Percentiles rank a stretch among this genome's conserved stretches.
phyloP scores from a whole-genome alignment of 805 yeast genomes.

The Candida xiaguanensis region DNA sequence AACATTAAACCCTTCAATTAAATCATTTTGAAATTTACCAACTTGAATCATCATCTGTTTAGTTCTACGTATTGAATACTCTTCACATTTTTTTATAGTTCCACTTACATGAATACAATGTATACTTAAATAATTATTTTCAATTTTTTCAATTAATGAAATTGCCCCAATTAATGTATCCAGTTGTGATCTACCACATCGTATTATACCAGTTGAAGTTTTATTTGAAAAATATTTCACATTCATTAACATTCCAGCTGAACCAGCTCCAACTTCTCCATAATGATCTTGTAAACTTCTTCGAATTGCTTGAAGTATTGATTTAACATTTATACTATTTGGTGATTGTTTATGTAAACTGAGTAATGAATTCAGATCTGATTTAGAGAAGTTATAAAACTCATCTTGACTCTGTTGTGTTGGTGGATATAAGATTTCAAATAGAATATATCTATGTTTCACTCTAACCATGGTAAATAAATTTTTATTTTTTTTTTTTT shows the following conservation, averaged over 20 bases:
- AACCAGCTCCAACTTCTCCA: conserved; percentile 78
- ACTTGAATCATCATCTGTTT: conserved; percentile 30
- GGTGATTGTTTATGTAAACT: conserved; percentile 52
- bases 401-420: conserved; percentile 13
- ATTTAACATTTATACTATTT: conserved; percentile 41
- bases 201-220: conserved; percentile 80
- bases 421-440: conserved; percentile 79
- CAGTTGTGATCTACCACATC: conserved; percentile 66
- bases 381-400: conserved; percentile 18
- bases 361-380: conserved; percentile 38
- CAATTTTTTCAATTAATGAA: conserved; percentile 49
- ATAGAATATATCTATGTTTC: conserved; percentile 78
- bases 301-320: conserved; percentile 52
- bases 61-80: conserved; percentile 52
- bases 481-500: neutral
- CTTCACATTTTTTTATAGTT: conserved; percentile 80
- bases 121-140: conserved; percentile 48
- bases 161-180: conserved; percentile 67
- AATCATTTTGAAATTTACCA: conserved; percentile 4
- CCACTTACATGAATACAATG: conserved; percentile 75
- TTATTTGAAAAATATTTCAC: conserved; percentile 77
- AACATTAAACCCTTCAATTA: conserved; percentile 3
- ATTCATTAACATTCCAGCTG: conserved; percentile 53
- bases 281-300: conserved; percentile 56
- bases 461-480: conserved; percentile 74